A percentile compares a stretch with the other conserved stretches of the same genome.
Evolutionary conservation across 495 filamentous ascomycete genomes (phyloP).

Genomic region (Chaetomidium leptoderma): DNA sequence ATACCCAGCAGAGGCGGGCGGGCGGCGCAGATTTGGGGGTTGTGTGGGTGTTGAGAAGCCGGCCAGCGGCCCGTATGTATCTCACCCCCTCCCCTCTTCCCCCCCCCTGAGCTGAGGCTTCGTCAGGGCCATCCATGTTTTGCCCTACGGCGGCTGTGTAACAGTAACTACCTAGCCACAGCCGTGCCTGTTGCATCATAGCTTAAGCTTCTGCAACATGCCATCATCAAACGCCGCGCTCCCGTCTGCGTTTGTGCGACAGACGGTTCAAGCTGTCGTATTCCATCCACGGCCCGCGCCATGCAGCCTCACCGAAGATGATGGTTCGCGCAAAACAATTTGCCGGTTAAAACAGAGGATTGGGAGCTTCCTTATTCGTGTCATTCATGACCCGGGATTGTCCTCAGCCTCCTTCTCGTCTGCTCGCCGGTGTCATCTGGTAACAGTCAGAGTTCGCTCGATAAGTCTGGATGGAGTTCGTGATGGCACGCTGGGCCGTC

Average conservation of each 20-base stretch:
- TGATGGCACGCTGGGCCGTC: background rate
- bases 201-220: slow-evolving; percentile 10
- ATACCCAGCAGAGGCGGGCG: background rate
- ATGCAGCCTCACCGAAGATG: background rate
- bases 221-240: background rate
- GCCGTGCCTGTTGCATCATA: background rate
- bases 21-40: background rate
- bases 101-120: background rate
- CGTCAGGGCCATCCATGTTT: background rate
- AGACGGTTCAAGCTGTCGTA: background rate
- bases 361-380: slow-evolving; percentile 3
- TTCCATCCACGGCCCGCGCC: background rate
- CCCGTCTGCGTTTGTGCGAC: background rate
- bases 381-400: background rate
- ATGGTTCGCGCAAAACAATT: background rate
- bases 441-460: background rate
- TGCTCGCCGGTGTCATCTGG: background rate
- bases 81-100: background rate
- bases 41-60: background rate
- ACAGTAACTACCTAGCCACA: background rate
- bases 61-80: background rate
- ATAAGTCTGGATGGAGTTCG: background rate
- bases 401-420: no score
- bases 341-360: background rate
- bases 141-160: slow-evolving; percentile 1